These are phyloP conservation scores for Clavariopsis aquatica DNA, from an alignment of 495 filamentous ascomycete genomes.

Conservation along the genomic window DNA sequence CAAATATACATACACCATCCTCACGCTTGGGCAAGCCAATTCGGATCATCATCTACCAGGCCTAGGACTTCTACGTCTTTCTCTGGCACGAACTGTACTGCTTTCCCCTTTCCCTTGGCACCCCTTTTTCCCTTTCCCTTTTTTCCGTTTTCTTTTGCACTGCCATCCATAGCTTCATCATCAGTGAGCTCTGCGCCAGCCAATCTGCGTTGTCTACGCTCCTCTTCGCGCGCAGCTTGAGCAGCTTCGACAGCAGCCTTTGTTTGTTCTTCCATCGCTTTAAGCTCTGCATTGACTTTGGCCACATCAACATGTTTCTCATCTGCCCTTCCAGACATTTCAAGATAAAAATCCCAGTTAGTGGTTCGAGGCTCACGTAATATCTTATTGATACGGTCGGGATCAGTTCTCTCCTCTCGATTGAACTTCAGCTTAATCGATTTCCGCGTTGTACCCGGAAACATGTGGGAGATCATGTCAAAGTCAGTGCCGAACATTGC, in stretches of 20 bases:
- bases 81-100: slow-evolving; percentile 16
- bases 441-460: slow-evolving; percentile 70
- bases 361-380: slow-evolving; percentile 46
- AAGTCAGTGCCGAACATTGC: slow-evolving; percentile 93
- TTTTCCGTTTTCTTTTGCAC: slow-evolving; percentile 37
- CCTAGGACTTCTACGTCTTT: slow-evolving; percentile 18
- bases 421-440: slow-evolving; percentile 92
- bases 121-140: slow-evolving; percentile 30
- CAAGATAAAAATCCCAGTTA: slow-evolving; percentile 39
- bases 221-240: slow-evolving; percentile 62
- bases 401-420: slow-evolving; percentile 80
- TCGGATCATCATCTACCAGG: slow-evolving; percentile 5
- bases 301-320: slow-evolving; percentile 38
- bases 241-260: slow-evolving; percentile 71
- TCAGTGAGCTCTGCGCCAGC: slow-evolving; percentile 47
- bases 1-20: background rate
- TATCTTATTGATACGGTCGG: slow-evolving; percentile 65
- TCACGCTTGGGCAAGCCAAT: background rate
- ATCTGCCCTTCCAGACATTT: slow-evolving; percentile 30
- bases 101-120: slow-evolving; percentile 1
- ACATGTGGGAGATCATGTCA: slow-evolving; percentile 79
- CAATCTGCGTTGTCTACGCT: slow-evolving; percentile 54
- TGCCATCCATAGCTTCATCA: slow-evolving; percentile 41
- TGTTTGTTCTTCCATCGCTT: slow-evolving; percentile 44
- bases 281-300: slow-evolving; percentile 37